A percentile compares a stretch with the other conserved stretches of the same genome.
phyloP scores from a whole-genome alignment of 2,329 filamentous ascomycete species.

The Colletotrichum orchidophilum region DNA sequence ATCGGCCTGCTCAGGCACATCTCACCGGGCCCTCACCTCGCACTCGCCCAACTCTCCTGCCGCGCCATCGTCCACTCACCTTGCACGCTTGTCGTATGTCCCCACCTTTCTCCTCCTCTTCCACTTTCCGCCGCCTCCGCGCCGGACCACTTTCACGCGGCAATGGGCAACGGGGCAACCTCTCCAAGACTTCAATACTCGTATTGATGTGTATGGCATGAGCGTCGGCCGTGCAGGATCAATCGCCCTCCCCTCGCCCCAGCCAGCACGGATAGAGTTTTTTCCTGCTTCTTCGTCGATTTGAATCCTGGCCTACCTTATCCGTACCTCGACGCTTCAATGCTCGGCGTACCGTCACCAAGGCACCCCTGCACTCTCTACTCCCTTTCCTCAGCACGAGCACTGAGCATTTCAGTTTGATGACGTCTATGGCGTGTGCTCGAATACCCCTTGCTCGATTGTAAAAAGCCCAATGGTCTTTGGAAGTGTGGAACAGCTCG shows the following conservation, averaged over 20 bases:
- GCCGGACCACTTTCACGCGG: not conserved
- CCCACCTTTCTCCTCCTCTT: not conserved
- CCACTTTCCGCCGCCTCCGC: not conserved
- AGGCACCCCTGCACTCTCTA: not conserved
- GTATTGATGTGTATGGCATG: constrained; percentile 1
- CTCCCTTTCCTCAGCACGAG: not conserved
- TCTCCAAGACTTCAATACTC: not conserved
- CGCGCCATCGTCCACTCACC: constrained; percentile 1
- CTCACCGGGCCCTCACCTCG: not conserved
- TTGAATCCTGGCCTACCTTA: not conserved
- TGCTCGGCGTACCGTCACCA: not conserved
- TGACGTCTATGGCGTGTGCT: constrained; percentile 21
- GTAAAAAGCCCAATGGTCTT: not conserved
- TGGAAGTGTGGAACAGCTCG: no score
- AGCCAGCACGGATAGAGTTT: constrained; percentile 4
- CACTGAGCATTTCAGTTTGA: not conserved
- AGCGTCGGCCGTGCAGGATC: not conserved
- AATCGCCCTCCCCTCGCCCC: not conserved
- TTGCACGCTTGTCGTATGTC: not conserved
- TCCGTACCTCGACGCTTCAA: not conserved
- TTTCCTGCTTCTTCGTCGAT: not conserved
- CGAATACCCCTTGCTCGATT: not conserved
- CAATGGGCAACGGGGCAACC: not conserved
- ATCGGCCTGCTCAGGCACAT: constrained; percentile 7
- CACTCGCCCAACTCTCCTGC: not conserved